These are phyloP conservation scores for Aureobasidium melanogenum DNA, from an alignment of 2,329 filamentous ascomycete genomes.

Conservation along the genomic window DNA sequence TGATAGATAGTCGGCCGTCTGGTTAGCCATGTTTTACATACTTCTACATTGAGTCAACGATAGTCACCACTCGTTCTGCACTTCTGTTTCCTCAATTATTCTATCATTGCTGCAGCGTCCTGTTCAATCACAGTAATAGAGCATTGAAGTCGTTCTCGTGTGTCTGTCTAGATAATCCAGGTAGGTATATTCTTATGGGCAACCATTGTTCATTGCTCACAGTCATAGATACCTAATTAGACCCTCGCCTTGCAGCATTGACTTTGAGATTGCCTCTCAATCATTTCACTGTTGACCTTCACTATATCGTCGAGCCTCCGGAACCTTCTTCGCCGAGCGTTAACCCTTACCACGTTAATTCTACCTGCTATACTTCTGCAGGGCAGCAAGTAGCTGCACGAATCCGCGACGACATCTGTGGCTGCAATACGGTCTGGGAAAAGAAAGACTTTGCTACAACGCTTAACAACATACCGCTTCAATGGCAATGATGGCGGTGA, in stretches of 20 bases:
- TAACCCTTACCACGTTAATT: background rate
- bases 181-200: background rate
- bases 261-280: too few species aligned
- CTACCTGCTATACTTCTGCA: background rate
- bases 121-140: background rate
- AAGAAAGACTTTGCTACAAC: conserved; percentile 12
- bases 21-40: background rate
- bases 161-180: background rate
- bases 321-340: background rate
- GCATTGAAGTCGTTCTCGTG: background rate
- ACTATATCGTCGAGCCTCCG: background rate
- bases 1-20: background rate
- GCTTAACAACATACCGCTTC: conserved; percentile 9
- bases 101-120: background rate
- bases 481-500: conserved; percentile 9
- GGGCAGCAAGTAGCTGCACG: conserved; percentile 3
- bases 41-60: background rate
- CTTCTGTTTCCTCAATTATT: background rate
- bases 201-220: background rate
- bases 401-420: conserved; percentile 7
- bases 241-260: background rate
- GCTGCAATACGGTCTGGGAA: background rate
- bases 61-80: background rate
- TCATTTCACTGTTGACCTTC: background rate
- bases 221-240: background rate